phyloP scores from a whole-genome alignment of 2,329 filamentous ascomycete genomes.

The Colletotrichum brevisporum region DNA sequence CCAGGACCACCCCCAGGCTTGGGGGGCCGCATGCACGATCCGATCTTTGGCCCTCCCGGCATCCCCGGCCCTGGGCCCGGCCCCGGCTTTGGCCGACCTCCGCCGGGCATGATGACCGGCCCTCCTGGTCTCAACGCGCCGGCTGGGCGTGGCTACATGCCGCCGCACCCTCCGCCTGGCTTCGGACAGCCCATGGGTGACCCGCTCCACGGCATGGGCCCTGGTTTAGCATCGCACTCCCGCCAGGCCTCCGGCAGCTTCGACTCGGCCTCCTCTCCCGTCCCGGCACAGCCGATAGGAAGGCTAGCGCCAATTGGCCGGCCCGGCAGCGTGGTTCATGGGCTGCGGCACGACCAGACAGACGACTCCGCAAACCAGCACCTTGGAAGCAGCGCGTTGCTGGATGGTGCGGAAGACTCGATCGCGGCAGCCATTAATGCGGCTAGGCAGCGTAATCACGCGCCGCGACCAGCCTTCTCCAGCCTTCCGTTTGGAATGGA shows the following conservation, averaged over 20 bases:
- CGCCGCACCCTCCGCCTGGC: slow-evolving; percentile 65
- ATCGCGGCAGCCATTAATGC: slow-evolving; percentile 48
- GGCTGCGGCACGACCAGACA: slow-evolving; percentile 66
- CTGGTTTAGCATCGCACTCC: slow-evolving; percentile 72
- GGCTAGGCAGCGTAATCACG: slow-evolving; percentile 61
- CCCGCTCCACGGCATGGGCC: slow-evolving; percentile 55
- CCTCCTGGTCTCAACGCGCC: slow-evolving; percentile 67
- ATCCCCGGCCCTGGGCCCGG: slow-evolving; percentile 51
- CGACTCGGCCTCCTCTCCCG: slow-evolving; percentile 64
- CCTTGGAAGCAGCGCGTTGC: slow-evolving; percentile 89
- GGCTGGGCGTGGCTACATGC: slow-evolving; percentile 56
- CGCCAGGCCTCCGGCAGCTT: slow-evolving; percentile 82
- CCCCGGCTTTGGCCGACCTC: slow-evolving; percentile 57
- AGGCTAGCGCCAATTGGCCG: slow-evolving; percentile 90
- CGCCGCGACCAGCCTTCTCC: slow-evolving; percentile 62
- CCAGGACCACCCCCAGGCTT: slow-evolving; percentile 55
- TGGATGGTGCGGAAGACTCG: slow-evolving; percentile 79
- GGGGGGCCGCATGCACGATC: slow-evolving; percentile 63
- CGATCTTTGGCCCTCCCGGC: slow-evolving; percentile 58
- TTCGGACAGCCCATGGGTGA: slow-evolving; percentile 63
- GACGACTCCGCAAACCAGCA: slow-evolving; percentile 83
- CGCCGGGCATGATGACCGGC: slow-evolving; percentile 61
- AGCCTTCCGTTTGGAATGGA: slow-evolving; percentile 57
- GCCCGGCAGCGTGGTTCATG: slow-evolving; percentile 79
- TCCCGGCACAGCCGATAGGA: slow-evolving; percentile 79